Evolutionary conservation across 352 stramenopile genomes (phyloP).

Genomic region (Phytophthora capsici): DNA sequence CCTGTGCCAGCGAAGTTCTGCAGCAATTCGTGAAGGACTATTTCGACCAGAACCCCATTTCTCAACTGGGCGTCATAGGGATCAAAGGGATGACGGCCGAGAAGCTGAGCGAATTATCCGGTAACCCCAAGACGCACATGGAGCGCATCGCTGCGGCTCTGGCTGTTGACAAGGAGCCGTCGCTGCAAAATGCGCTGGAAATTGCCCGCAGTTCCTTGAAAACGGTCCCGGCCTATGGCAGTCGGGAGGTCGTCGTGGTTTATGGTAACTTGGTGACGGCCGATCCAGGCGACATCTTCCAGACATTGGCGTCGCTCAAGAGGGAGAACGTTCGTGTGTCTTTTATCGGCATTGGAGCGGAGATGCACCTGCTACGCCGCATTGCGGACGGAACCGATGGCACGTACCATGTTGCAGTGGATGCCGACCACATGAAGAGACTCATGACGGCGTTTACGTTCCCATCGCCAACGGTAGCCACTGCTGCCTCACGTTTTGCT

Average conservation of each 20-base stretch:
- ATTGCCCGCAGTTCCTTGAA: conserved; percentile 92
- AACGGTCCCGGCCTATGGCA: conserved; percentile 88
- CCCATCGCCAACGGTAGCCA: conserved; percentile 90
- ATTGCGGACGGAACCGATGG: conserved; percentile 94
- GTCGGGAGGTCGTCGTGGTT: conserved; percentile 93
- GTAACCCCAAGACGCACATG: conserved; percentile 89
- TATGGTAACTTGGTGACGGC: conserved; percentile 95
- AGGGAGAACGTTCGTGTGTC: conserved; percentile 92
- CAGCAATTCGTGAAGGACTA: conserved; percentile 92
- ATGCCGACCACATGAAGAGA: conserved; percentile 92
- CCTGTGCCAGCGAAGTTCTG: conserved; percentile 68
- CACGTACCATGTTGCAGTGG: conserved; percentile 94
- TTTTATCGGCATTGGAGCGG: conserved; percentile 94
- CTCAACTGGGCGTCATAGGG: conserved; percentile 90
- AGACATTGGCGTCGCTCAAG: conserved; percentile 92
- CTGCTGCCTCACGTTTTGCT: conserved; percentile 68
- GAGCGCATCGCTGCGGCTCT: conserved; percentile 72
- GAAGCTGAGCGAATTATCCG: conserved; percentile 91
- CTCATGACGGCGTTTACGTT: conserved; percentile 95
- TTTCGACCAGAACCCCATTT: conserved; percentile 96
- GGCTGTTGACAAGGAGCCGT: conserved; percentile 86
- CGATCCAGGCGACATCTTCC: conserved; percentile 96
- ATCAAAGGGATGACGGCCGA: conserved; percentile 92
- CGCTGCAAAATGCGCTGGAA: conserved; percentile 92
- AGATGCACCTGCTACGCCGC: conserved; percentile 91